Evolutionary conservation across 2,329 filamentous ascomycete species (phyloP).

Genomic region (Juglanconis oblonga): DNA sequence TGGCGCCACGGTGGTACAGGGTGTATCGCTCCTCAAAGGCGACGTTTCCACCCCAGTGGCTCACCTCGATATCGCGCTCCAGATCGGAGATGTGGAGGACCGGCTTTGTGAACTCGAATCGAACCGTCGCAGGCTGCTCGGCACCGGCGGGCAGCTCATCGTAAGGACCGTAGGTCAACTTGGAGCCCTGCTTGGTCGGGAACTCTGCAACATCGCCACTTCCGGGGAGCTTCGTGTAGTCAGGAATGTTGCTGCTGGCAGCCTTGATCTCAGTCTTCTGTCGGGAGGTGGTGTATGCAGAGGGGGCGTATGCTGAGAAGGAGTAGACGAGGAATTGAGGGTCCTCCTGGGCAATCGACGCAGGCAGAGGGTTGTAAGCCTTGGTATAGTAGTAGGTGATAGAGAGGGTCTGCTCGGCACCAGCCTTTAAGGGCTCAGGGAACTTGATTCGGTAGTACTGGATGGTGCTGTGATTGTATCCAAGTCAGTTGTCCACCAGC

Average conservation of each 20-base stretch:
- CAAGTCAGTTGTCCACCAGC: not conserved
- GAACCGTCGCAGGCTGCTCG: conserved; percentile 68
- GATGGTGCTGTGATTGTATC: conserved; percentile 48
- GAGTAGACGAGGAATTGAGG: conserved; percentile 83
- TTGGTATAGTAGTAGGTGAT: conserved; percentile 82
- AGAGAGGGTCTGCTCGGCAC: conserved; percentile 77
- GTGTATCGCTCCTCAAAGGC: conserved; percentile 94
- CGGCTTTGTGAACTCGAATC: conserved; percentile 95
- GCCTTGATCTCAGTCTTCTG: conserved; percentile 98
- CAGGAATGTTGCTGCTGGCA: conserved; percentile 71
- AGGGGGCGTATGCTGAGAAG: conserved; percentile 82
- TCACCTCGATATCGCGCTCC: conserved; percentile 91
- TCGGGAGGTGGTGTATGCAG: conserved; percentile 80
- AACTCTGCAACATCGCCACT: conserved; percentile 58
- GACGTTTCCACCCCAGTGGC: conserved; percentile 96
- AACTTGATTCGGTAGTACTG: conserved; percentile 86
- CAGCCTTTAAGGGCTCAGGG: conserved; percentile 70
- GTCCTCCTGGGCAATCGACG: conserved; percentile 77
- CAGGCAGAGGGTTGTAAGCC: conserved; percentile 76
- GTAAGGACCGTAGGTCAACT: conserved; percentile 89
- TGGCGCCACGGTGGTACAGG: conserved; percentile 81
- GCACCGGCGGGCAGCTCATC: conserved; percentile 77
- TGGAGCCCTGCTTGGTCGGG: conserved; percentile 79
- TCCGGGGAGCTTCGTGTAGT: conserved; percentile 74
- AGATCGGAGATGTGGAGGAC: conserved; percentile 74